These are phyloP conservation scores for Stagonosporopsis vannaccii DNA, from an alignment of 2,329 filamentous ascomycete genomes.

Conservation along the genomic window DNA sequence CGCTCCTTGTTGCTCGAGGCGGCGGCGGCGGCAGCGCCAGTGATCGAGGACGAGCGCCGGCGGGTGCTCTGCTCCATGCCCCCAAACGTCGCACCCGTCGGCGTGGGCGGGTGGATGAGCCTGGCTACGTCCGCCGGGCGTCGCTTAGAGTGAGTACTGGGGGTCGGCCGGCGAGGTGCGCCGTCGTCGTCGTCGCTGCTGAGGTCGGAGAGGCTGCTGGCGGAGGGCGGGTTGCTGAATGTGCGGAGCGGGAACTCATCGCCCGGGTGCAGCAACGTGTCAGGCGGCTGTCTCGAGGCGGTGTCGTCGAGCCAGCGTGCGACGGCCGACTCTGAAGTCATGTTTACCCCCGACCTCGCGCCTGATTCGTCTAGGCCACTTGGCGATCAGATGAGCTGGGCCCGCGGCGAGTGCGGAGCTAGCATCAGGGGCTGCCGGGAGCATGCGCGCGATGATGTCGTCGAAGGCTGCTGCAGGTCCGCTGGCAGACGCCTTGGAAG, in stretches of 20 bases:
- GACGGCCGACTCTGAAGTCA: conserved; percentile 33
- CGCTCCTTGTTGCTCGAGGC: conserved; percentile 29
- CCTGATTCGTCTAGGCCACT: conserved; percentile 28
- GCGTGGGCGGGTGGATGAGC: conserved; percentile 43
- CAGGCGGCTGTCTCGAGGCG: conserved; percentile 32
- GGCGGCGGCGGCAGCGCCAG: conserved; percentile 34
- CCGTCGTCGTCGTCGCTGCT: conserved; percentile 27
- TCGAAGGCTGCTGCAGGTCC: conserved; percentile 8
- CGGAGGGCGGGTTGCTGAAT: conserved; percentile 44
- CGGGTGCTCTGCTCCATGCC: conserved; percentile 30
- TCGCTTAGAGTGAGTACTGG: conserved; percentile 6
- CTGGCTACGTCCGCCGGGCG: conserved; percentile 26
- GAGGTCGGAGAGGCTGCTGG: conserved; percentile 36
- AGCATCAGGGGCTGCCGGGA: conserved; percentile 16
- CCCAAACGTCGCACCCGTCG: conserved; percentile 28
- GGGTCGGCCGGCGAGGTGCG: background rate
- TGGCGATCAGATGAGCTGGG: conserved; percentile 21
- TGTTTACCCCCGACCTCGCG: conserved; percentile 24
- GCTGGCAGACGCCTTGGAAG: background rate
- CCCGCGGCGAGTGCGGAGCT: conserved; percentile 7
- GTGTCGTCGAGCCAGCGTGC: conserved; percentile 45
- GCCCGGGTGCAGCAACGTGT: conserved; percentile 42
- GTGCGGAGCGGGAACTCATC: conserved; percentile 49
- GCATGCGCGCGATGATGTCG: conserved; percentile 15
- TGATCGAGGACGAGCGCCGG: conserved; percentile 46